phyloP scores from a whole-genome alignment of 2,329 filamentous ascomycete species.

The Xylariaceae sp. region DNA sequence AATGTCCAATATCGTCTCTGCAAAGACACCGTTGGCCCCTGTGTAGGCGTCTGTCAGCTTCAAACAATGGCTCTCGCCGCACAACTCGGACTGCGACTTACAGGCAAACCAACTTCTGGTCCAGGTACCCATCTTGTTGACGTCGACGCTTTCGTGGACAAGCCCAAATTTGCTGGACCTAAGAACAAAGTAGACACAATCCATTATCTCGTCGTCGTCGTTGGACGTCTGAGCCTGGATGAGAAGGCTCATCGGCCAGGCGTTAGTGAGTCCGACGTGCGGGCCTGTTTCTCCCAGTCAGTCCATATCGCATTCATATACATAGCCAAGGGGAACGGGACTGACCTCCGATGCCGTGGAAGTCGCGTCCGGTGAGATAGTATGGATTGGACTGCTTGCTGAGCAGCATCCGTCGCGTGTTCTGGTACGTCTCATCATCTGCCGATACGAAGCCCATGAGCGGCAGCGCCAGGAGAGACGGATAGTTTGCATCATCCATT shows the following conservation, averaged over 20 bases:
- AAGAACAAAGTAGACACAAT: conserved; percentile 67
- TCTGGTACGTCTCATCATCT: conserved; percentile 68
- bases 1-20: conserved; percentile 82
- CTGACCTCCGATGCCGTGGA: conserved; percentile 81
- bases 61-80: no score
- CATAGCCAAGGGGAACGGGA: conserved; percentile 3
- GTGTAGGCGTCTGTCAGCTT: no score
- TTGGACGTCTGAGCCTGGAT: conserved; percentile 86
- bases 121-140: conserved; percentile 58
- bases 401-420: conserved; percentile 74
- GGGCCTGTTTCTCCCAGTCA: conserved; percentile 33
- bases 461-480: conserved; percentile 70
- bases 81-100: no score
- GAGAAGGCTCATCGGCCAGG: conserved; percentile 94
- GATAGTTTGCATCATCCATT: conserved; percentile 88
- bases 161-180: conserved; percentile 69
- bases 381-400: conserved; percentile 77
- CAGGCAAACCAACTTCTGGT: conserved; percentile 92
- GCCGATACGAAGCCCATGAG: conserved; percentile 65
- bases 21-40: conserved; percentile 94
- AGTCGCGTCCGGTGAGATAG: conserved; percentile 67
- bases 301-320: conserved; percentile 6
- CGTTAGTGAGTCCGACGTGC: conserved; percentile 75
- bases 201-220: conserved; percentile 72
- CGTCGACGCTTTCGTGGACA: conserved; percentile 87